Conservation (phyloP, 306 rosid genomes). For the Quercus mongolica region DNA sequence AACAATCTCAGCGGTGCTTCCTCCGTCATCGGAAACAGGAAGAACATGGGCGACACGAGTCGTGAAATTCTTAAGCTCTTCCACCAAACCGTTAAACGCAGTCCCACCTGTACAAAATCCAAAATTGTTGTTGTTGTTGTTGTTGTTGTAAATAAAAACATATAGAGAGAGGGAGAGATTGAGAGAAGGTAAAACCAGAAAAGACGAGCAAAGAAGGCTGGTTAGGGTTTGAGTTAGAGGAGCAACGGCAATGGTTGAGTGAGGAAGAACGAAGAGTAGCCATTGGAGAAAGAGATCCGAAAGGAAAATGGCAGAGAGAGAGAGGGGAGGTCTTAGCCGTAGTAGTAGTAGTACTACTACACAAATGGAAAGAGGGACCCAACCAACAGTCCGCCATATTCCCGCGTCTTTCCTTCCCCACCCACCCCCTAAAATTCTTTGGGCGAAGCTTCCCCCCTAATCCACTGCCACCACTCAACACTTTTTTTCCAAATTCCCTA, state of each 20-base stretch:
- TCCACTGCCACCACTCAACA: neutral
- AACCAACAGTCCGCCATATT: slow-evolving; percentile 52
- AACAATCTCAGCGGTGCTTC: slow-evolving; percentile 95
- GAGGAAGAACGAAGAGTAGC: slow-evolving; percentile 36
- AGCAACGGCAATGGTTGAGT: slow-evolving; percentile 26
- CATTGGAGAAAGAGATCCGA: slow-evolving; percentile 39
- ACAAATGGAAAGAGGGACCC: slow-evolving; percentile 41
- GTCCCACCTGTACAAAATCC: slow-evolving; percentile 54
- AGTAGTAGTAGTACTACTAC: neutral
- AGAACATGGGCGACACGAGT: slow-evolving; percentile 96
- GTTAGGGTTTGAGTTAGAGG: slow-evolving; percentile 37
- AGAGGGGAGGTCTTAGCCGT: neutral
- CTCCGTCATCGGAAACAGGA: slow-evolving; percentile 95
- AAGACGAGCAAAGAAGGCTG: slow-evolving; percentile 79
- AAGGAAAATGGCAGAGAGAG: slow-evolving; percentile 16
- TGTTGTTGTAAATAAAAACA: neutral
- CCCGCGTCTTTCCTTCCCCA: slow-evolving; percentile 19
- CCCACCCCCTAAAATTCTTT: neutral
- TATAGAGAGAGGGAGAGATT: neutral
- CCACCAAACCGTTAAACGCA: slow-evolving; percentile 88
- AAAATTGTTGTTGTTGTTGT: too few relatives aligned
- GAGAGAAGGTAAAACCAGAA: slow-evolving; percentile 18
- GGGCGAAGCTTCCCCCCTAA: neutral
- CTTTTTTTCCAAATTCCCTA: neutral
- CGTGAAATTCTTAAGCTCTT: slow-evolving; percentile 72